phyloP scores from a whole-genome alignment of 345 rosid species.

The Corchorus olitorius region DNA sequence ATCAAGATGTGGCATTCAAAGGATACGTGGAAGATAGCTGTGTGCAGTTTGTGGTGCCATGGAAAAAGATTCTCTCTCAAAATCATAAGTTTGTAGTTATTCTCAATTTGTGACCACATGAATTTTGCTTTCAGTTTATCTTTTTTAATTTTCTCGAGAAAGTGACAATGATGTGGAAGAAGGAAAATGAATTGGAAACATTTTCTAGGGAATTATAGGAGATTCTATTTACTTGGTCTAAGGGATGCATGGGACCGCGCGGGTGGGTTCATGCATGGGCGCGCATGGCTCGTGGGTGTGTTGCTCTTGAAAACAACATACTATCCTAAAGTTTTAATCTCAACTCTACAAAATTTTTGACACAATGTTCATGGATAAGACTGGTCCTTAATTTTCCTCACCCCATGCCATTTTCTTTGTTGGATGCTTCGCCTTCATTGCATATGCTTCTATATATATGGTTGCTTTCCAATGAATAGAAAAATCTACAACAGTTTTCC shows the following conservation, averaged over 20 bases:
- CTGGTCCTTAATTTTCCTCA: not conserved
- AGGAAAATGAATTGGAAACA: not conserved
- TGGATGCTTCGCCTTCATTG: not conserved
- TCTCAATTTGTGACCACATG: not conserved
- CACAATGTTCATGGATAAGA: not conserved
- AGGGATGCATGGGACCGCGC: not conserved
- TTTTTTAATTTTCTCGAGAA: not conserved
- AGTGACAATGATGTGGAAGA: not conserved
- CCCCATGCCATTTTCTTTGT: not conserved
- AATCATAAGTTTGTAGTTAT: not conserved
- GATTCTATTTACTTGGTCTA: constrained; percentile 1
- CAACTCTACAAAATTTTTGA: not conserved
- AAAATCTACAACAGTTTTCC: not conserved
- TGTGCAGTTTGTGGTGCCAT: not conserved
- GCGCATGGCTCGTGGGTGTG: not conserved
- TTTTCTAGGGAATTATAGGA: not conserved
- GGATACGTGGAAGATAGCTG: not conserved
- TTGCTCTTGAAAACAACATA: not conserved
- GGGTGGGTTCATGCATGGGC: not conserved
- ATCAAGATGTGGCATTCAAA: not conserved
- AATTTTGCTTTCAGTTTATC: not conserved
- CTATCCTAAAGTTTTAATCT: not conserved
- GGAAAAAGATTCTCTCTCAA: not conserved
- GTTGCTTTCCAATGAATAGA: not conserved
- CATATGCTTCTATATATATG: not conserved